Evolutionary conservation across 164 flowering plant genomes (phyloP), one percentile per base, ranked within the genome.

Genomic region (Santalum album): DNA sequence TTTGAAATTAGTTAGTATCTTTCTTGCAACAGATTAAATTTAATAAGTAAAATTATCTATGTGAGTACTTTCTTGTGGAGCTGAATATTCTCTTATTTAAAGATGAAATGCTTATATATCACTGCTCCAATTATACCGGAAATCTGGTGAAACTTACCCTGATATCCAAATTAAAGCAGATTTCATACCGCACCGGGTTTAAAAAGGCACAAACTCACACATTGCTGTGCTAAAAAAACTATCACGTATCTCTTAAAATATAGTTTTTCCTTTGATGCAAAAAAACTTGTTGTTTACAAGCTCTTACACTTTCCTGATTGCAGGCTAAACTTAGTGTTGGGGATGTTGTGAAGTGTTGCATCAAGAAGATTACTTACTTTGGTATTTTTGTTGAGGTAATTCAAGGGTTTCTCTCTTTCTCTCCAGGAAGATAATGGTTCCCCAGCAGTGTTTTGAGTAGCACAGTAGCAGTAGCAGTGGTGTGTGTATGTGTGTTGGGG

Each of bases 381-480:
- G 96, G 96, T 18, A 73, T 92, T 58, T 89, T 89, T 72, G 95
- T 82, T 56, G 94, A 92, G 86, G 96, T 89, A 75, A 65, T 3
- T 38, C 42, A 38, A 38, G 14, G 9, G 16, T 15, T 14, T 38
- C 42, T 38, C 42, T 9, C 2, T 38, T 38, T 16, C 14, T 0
- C 16, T 38, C 15, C 42, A 38, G 9, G 42, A n/a, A n/a, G 42
- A 14, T 38, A 10, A 38, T 38, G 14, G 17, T 14, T 38, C 3
- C 17, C 4, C 14, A 9, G 42, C 17, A 32, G 12, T 32, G 36
- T 38, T 12, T n/a, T 56, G 18, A 18, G 34, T 34, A 3, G 36
- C 9, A 34, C 18, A 14, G 1, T 50, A 32, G 11, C 17, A 19
- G 51, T 24, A 50, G 12, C 27, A 10, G 9, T 16, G 19, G 36